These are phyloP conservation scores for Quercus cerris DNA, from an alignment of 306 rosid genomes.

Conservation along the genomic window DNA sequence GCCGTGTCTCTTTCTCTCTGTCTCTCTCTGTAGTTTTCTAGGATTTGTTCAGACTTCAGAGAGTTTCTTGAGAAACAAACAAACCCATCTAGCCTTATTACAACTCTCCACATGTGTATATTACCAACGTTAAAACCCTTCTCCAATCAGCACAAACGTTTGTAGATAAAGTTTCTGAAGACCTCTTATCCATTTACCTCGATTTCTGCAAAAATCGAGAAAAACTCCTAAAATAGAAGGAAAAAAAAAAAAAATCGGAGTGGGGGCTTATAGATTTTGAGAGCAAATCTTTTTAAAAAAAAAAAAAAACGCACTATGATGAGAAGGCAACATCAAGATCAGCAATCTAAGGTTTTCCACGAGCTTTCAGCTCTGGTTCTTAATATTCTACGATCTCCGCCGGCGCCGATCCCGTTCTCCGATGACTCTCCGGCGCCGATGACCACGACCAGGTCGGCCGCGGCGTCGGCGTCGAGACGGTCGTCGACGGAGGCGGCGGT, in stretches of 20 bases:
- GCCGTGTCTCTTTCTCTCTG: neutral
- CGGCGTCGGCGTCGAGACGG: neutral
- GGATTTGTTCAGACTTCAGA: neutral
- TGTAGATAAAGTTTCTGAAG: constrained; percentile 20
- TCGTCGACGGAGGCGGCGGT: constrained; percentile 3
- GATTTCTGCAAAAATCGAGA: neutral
- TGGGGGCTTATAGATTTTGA: neutral
- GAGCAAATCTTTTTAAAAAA: neutral
- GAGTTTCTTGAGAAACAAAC: constrained; percentile 28
- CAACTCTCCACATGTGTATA: constrained; percentile 21
- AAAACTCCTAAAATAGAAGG: too few relatives aligned
- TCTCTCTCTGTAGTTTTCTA: neutral
- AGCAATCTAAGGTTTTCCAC: constrained; percentile 51
- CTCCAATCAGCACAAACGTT: constrained; percentile 20
- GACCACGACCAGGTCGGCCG: neutral
- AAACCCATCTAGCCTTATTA: constrained; percentile 8
- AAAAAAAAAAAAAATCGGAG: neutral
- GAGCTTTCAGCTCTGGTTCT: constrained; percentile 70
- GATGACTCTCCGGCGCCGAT: constrained; percentile 16
- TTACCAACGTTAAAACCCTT: neutral
- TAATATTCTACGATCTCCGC: constrained; percentile 67
- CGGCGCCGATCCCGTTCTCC: constrained; percentile 46
- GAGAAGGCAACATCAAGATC: constrained; percentile 47
- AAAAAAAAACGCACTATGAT: constrained; percentile 19
- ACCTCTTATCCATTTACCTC: constrained; percentile 47